Evolutionary conservation across 2,329 filamentous ascomycete genomes (phyloP), one percentile per base, ranked within the genome.

Genomic region (Hypoxylon sp.): DNA sequence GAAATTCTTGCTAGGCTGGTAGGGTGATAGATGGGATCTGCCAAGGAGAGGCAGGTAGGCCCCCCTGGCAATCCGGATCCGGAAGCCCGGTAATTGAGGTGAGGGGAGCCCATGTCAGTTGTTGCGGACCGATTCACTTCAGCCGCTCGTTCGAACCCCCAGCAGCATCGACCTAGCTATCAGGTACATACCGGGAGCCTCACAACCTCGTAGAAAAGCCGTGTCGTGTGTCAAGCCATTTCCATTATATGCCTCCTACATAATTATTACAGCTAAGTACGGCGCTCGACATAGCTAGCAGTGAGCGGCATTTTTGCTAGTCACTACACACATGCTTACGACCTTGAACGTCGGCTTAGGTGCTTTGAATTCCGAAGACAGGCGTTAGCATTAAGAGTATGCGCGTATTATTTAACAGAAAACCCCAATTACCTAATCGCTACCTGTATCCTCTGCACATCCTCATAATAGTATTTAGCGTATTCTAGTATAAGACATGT

Each of bases 41-140:
- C 31, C 31, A 35, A 42, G 42, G 42, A 32, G 21, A 27, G n/a
- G 35, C 19, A 21, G 11, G 4, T 5, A 54, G 39, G 15, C 48
- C 6, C 19, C 53, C 32, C 46, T 57, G 27, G 17, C 29, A 47
- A 52, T 54, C 62, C 39, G 17, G 52, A 54, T 65, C 54, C 31
- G 48, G 55, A 56, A 62, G 24, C 44, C 51, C 51, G 48, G 39
- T 58, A 48, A 42, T 32, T 24, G 46, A 57, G 60, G 17, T 51
- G 44, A 65, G 54, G 42, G 42, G 2, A 54, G 24, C 61, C 54
- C 21, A 48, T n/a, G 48, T 47, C 29, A n/a, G 51, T 47, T 37
- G 27, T 27, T 27, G 39, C 50, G 56, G 50, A n/a, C 62, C 62
- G 50, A 56, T 65, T 55, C 29, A 55, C 29, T 37, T 59, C 55